These are phyloP conservation scores for Nakazawaea ambrosiae DNA, from an alignment of 805 yeast genomes.

Conservation along the genomic window DNA sequence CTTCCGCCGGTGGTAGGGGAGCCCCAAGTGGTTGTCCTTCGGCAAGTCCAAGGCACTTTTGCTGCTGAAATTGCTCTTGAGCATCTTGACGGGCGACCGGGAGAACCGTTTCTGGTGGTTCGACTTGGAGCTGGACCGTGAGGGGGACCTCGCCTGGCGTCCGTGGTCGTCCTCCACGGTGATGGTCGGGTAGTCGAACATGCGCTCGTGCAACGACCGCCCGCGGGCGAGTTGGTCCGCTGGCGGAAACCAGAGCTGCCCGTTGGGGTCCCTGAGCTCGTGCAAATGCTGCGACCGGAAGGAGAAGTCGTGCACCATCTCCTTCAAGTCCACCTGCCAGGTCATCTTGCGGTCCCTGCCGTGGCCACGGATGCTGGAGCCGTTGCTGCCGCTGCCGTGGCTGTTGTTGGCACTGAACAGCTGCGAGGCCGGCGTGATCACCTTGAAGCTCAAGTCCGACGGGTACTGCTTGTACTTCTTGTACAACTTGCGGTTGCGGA, in stretches of 20 bases:
- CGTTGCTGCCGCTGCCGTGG: conserved; percentile 21
- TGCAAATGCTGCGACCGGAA: conserved; percentile 56
- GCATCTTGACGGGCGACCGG: conserved; percentile 5
- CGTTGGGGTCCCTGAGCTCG: conserved; percentile 37
- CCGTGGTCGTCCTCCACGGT: conserved; percentile 8
- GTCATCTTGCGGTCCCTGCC: conserved; percentile 25
- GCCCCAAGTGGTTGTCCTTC: conserved; percentile 13
- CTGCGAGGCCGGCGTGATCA: conserved; percentile 57
- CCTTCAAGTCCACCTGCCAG: conserved; percentile 64
- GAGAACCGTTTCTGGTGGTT: conserved; percentile 6
- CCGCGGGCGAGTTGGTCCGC: conserved; percentile 3
- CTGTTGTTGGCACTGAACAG: conserved; percentile 50
- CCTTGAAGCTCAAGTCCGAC: conserved; percentile 34
- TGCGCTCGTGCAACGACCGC: conserved; percentile 18
- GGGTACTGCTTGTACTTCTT: conserved; percentile 43
- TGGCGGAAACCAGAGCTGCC: conserved; percentile 45
- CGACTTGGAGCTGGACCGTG: not conserved
- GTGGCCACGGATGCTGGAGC: not conserved
- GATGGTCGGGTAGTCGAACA: conserved; percentile 17
- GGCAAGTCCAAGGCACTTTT: conserved; percentile 11
- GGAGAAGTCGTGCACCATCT: conserved; percentile 44
- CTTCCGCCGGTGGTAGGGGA: not conserved
- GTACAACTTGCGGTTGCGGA: conserved; percentile 61
- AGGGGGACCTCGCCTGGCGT: conserved; percentile 1
- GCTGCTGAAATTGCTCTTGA: conserved; percentile 1